phyloP scores from a whole-genome alignment of 2,329 filamentous ascomycete species.

The Botrytis aclada region DNA sequence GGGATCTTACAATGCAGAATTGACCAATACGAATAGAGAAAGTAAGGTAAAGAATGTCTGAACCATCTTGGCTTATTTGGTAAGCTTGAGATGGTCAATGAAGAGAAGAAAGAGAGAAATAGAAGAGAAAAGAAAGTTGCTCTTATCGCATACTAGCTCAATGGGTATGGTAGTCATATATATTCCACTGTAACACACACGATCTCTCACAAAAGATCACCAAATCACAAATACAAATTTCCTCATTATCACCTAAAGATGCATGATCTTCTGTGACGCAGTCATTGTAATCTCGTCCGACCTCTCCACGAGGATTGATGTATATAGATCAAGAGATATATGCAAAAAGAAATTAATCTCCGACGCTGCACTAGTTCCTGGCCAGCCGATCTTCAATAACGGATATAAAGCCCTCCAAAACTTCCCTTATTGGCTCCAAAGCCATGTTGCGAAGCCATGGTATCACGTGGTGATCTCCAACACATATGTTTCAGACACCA shows the following conservation, averaged over 20 bases:
- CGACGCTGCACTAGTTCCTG: not conserved
- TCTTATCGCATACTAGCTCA: not conserved
- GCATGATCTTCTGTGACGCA: not conserved
- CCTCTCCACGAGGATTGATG: no score
- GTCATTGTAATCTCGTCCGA: not conserved
- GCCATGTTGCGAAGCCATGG: not conserved
- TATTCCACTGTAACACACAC: not conserved
- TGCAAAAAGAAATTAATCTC: not conserved
- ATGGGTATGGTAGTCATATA: not conserved
- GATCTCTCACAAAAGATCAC: not conserved
- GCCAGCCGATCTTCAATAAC: not conserved
- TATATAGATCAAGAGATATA: not conserved
- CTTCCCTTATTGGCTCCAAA: not conserved
- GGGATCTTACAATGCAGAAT: not conserved
- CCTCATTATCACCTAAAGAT: not conserved
- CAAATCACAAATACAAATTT: not conserved
- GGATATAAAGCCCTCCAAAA: not conserved
- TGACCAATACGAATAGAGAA: not conserved
- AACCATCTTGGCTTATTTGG: not conserved
- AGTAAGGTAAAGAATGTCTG: not conserved
- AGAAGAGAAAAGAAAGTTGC: not conserved
- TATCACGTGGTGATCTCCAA: constrained; percentile 7
- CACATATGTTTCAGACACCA: not conserved
- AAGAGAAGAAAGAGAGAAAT: not conserved
- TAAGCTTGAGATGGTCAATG: not conserved